These are phyloP conservation scores for Globisporangium mamillatum DNA, from an alignment of 352 stramenopile species.

Conservation along the genomic window DNA sequence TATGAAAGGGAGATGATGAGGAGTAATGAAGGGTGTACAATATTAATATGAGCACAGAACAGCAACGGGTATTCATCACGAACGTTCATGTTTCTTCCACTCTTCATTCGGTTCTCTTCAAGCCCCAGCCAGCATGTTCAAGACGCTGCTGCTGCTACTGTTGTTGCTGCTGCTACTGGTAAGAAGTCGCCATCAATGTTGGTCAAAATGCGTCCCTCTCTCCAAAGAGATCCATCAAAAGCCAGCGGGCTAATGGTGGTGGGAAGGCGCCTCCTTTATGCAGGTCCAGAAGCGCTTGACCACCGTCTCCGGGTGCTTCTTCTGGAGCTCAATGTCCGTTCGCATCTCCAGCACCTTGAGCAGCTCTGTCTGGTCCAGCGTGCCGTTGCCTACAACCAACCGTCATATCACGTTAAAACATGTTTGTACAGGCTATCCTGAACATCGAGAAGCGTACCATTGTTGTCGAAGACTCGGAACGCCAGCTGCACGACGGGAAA, in stretches of 20 bases:
- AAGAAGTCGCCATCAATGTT: neutral
- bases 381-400: conserved; percentile 44
- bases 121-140: neutral
- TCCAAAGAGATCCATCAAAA: neutral
- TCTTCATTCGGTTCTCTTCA: neutral
- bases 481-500: conserved; percentile 68
- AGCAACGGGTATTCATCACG: neutral
- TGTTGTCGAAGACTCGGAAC: conserved; percentile 72
- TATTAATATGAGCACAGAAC: conserved; percentile 2
- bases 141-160: neutral
- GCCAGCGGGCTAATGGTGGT: conserved; percentile 6
- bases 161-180: neutral
- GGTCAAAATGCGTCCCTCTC: neutral
- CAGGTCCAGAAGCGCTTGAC: conserved; percentile 21
- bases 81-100: neutral
- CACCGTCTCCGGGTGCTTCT: conserved; percentile 20
- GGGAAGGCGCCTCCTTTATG: conserved; percentile 11
- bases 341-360: conserved; percentile 70
- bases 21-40: neutral
- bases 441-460: conserved; percentile 33
- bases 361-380: conserved; percentile 61
- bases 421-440: neutral
- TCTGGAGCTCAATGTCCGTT: conserved; percentile 47
- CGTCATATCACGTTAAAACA: neutral
- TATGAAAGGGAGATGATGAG: neutral